Evolutionary conservation across 345 rosid genomes (phyloP).

Genomic region (Lumnitzera littorea): DNA sequence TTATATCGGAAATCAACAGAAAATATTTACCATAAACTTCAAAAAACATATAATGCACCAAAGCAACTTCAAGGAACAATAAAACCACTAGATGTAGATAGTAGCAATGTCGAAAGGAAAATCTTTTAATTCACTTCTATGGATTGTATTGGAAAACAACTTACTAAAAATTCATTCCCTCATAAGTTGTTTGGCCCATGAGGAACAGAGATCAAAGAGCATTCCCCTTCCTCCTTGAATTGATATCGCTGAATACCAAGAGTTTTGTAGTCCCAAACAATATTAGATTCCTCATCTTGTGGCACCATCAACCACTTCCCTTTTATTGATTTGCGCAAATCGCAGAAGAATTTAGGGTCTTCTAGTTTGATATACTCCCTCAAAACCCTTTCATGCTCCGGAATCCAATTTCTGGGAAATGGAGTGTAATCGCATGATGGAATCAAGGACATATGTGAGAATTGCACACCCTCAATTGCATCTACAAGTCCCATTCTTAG

Average conservation of each 20-base stretch:
- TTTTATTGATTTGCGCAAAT: slow-evolving; percentile 60
- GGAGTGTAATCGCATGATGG: slow-evolving; percentile 94
- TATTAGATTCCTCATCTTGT: slow-evolving; percentile 81
- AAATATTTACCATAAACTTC: too few species aligned
- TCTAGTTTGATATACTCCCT: slow-evolving; percentile 68
- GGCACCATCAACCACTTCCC: slow-evolving; percentile 55
- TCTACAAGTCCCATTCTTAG: slow-evolving; percentile 95
- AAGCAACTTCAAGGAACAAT: too few species aligned
- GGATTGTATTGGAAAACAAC: too few species aligned
- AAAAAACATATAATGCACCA: too few species aligned
- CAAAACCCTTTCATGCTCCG: slow-evolving; percentile 74
- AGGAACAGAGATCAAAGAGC: neutral
- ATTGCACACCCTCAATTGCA: slow-evolving; percentile 89
- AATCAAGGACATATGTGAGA: slow-evolving; percentile 83
- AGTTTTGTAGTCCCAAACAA: slow-evolving; percentile 86
- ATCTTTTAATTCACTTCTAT: too few species aligned
- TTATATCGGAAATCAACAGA: too few species aligned
- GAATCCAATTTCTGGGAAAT: slow-evolving; percentile 84
- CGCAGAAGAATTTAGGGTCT: slow-evolving; percentile 79
- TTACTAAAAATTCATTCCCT: too few species aligned
- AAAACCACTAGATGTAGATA: too few species aligned
- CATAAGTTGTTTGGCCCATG: neutral
- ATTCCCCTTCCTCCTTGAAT: slow-evolving; percentile 24
- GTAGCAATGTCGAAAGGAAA: too few species aligned
- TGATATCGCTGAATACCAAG: slow-evolving; percentile 57